Percentiles rank a stretch among this genome's conserved stretches.
phyloP scores from a whole-genome alignment of 2,329 filamentous ascomycete genomes.

The Pseudogymnoascus verrucosus region DNA sequence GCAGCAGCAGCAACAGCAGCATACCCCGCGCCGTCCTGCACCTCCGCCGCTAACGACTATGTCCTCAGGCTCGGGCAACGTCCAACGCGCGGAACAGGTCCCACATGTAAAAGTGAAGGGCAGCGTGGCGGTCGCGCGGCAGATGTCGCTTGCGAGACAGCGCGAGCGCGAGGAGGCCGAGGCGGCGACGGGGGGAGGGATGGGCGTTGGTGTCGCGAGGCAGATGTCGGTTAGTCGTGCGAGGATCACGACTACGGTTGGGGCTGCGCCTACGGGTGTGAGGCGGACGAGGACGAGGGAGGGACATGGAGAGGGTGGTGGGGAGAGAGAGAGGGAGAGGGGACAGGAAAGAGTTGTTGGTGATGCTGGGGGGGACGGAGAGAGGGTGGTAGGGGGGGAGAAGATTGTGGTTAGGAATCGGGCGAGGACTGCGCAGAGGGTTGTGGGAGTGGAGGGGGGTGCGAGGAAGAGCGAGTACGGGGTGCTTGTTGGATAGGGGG shows the following conservation, averaged over 20 bases:
- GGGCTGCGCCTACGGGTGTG: not conserved
- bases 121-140: not conserved
- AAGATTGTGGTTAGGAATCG: too few species aligned
- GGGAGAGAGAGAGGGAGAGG: not conserved
- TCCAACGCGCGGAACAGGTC: not conserved
- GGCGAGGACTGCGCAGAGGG: not conserved
- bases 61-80: not conserved
- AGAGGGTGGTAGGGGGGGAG: not conserved
- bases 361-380: slow-evolving; percentile 1
- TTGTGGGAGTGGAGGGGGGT: not conserved
- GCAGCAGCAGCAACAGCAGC: not conserved
- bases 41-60: not conserved
- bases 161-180: not conserved
- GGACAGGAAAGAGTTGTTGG: too few species aligned
- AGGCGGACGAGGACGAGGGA: not conserved
- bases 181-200: not conserved
- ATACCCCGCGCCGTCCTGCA: not conserved
- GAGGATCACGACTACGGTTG: not conserved
- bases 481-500: not conserved
- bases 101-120: not conserved
- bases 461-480: not conserved
- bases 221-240: not conserved
- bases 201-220: not conserved
- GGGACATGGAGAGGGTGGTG: not conserved
- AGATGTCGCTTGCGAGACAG: not conserved